phyloP scores from a whole-genome alignment of 2,329 filamentous ascomycete genomes.

The Parafenestella ontariensis region DNA sequence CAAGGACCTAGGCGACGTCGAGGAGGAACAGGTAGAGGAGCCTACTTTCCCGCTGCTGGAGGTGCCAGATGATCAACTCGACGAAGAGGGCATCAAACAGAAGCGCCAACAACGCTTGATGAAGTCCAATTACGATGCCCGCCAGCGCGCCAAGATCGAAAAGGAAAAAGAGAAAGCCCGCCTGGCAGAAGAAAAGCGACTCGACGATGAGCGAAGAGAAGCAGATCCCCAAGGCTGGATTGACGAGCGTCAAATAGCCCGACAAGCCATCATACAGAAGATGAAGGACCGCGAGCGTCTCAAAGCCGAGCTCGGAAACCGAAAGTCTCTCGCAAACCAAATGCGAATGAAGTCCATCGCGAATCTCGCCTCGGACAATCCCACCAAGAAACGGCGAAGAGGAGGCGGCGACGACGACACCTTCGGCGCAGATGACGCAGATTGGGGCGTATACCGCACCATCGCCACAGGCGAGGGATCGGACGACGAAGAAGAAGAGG shows the following conservation, averaged over 20 bases:
- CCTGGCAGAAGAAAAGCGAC: conserved; percentile 79
- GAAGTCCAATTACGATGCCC: conserved; percentile 93
- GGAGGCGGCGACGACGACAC: conserved; percentile 92
- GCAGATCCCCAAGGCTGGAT: conserved; percentile 89
- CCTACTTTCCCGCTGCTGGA: conserved; percentile 90
- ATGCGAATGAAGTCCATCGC: conserved; percentile 99
- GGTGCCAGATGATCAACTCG: conserved; percentile 87
- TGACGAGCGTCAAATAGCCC: conserved; percentile 76
- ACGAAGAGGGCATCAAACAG: conserved; percentile 88
- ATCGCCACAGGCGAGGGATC: conserved; percentile 82
- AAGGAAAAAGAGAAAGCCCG: conserved; percentile 93
- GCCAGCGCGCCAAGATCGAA: conserved; percentile 91
- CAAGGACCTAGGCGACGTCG: conserved; percentile 85
- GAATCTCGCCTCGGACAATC: conserved; percentile 89
- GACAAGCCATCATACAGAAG: conserved; percentile 73
- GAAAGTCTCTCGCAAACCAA: conserved; percentile 93
- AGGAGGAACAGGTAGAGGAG: conserved; percentile 77
- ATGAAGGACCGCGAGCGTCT: conserved; percentile 94
- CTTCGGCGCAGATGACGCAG: conserved; percentile 95
- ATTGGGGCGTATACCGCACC: conserved; percentile 96
- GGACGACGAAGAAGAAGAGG: conserved; percentile 92
- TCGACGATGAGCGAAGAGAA: conserved; percentile 82
- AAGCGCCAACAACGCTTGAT: conserved; percentile 92
- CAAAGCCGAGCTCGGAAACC: conserved; percentile 93
- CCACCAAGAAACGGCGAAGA: conserved; percentile 80